Evolutionary conservation across 2,329 filamentous ascomycete genomes (phyloP).

Genomic region (Aspergillus ibericus): DNA sequence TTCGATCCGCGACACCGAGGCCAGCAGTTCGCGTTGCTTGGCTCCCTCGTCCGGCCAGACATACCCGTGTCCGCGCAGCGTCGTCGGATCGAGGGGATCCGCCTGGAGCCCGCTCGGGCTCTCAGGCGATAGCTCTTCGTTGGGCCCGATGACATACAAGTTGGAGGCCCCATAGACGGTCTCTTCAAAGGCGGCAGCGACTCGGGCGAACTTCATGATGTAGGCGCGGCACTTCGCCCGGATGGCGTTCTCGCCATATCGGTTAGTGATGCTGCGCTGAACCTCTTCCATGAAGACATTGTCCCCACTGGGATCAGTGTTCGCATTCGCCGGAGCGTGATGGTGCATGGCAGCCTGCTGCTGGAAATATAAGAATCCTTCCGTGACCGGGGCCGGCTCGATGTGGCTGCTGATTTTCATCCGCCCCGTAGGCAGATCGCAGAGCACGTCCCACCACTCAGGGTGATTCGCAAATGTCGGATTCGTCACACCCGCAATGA

Average conservation of each 20-base stretch:
- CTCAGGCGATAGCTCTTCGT: conserved; percentile 60
- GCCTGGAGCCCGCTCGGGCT: conserved; percentile 44
- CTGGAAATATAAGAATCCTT: conserved; percentile 84
- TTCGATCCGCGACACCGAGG: conserved; percentile 89
- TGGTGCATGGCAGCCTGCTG: conserved; percentile 56
- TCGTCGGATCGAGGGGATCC: conserved; percentile 46
- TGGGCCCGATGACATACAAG: conserved; percentile 73
- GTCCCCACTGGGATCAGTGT: conserved; percentile 77
- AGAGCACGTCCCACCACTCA: conserved; percentile 98
- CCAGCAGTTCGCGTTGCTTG: conserved; percentile 82
- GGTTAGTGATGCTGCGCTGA: conserved; percentile 75
- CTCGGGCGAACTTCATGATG: conserved; percentile 89
- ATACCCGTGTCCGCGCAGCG: conserved; percentile 81
- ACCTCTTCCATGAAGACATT: conserved; percentile 85
- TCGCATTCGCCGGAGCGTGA: conserved; percentile 24
- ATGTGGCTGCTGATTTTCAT: conserved; percentile 93
- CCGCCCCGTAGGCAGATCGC: conserved; percentile 84
- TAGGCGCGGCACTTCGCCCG: conserved; percentile 91
- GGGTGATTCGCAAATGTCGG: conserved; percentile 92
- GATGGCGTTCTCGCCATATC: conserved; percentile 86
- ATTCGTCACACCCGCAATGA: conserved; percentile 97
- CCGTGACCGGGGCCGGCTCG: conserved; percentile 75
- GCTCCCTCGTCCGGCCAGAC: conserved; percentile 85
- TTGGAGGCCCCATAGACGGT: conserved; percentile 91
- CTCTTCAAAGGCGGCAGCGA: conserved; percentile 93